Evolutionary conservation across 345 rosid species (phyloP).

Genomic region (Capsella bursapastoris): DNA sequence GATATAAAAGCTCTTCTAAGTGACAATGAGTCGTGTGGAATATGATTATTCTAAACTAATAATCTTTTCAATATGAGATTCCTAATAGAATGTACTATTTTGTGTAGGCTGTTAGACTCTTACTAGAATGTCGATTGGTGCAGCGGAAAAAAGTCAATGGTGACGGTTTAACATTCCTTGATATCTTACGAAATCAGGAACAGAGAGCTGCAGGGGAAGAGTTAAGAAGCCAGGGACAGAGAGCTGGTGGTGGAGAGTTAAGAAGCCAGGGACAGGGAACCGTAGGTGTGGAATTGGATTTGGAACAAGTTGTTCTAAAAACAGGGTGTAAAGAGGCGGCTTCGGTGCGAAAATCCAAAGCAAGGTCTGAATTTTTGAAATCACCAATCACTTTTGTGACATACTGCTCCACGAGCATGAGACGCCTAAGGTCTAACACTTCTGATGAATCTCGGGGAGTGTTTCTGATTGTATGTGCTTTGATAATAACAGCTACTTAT

Average conservation of each 20-base stretch:
- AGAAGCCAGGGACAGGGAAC: background rate
- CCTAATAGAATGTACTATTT: background rate
- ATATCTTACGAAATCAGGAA: conserved; percentile 12
- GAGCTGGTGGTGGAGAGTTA: background rate
- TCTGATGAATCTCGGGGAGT: conserved; percentile 29
- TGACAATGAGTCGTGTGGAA: no score
- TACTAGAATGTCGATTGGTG: background rate
- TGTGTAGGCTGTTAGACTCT: background rate
- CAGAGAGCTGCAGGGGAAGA: background rate
- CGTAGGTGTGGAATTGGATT: background rate
- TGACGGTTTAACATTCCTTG: background rate
- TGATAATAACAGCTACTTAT: conserved; percentile 36
- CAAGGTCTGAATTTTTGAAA: background rate
- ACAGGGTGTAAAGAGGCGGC: conserved; percentile 21
- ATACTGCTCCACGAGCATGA: rapidly evolving
- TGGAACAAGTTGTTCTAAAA: background rate
- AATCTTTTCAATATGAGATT: background rate
- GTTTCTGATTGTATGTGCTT: conserved; percentile 29
- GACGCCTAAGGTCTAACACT: background rate
- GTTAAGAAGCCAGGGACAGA: background rate
- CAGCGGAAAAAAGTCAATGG: background rate
- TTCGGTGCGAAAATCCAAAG: background rate
- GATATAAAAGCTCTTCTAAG: background rate
- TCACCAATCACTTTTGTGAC: conserved; percentile 29
- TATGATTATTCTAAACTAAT: background rate